phyloP scores from a whole-genome alignment of 2,329 filamentous ascomycete genomes.

The Colletotrichum sp. region DNA sequence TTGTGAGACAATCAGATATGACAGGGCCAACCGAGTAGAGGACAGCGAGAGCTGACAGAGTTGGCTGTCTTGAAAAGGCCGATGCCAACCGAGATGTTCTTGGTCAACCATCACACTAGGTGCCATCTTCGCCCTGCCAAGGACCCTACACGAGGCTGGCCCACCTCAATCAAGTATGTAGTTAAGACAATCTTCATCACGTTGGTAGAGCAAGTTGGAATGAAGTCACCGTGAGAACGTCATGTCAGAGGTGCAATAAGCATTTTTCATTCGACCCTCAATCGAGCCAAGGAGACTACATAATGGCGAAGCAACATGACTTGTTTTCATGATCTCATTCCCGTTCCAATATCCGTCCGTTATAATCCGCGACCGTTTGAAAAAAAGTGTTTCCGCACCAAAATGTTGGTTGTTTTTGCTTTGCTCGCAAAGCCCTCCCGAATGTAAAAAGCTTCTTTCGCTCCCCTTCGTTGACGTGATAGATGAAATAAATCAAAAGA shows the following conservation, averaged over 20 bases:
- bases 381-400: neutral
- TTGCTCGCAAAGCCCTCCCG: slow-evolving; percentile 12
- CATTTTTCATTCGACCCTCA: slow-evolving; percentile 10
- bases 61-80: neutral
- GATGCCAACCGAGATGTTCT: neutral
- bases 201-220: neutral
- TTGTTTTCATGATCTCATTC: slow-evolving; percentile 17
- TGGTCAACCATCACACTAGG: neutral
- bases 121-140: neutral
- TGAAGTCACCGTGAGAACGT: neutral
- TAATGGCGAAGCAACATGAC: slow-evolving; percentile 17
- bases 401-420: neutral
- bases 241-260: neutral
- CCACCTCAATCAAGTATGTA: neutral
- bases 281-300: slow-evolving; percentile 16
- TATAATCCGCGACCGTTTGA: neutral
- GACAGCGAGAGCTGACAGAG: neutral
- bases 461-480: neutral
- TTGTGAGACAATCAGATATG: neutral
- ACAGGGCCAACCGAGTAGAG: neutral
- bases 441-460: neutral
- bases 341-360: slow-evolving; percentile 9
- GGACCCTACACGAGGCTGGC: neutral
- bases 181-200: neutral
- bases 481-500: slow-evolving; percentile 9